phyloP scores from a whole-genome alignment of 1,139 yeast genomes.

The Yamadazyma sp. region DNA sequence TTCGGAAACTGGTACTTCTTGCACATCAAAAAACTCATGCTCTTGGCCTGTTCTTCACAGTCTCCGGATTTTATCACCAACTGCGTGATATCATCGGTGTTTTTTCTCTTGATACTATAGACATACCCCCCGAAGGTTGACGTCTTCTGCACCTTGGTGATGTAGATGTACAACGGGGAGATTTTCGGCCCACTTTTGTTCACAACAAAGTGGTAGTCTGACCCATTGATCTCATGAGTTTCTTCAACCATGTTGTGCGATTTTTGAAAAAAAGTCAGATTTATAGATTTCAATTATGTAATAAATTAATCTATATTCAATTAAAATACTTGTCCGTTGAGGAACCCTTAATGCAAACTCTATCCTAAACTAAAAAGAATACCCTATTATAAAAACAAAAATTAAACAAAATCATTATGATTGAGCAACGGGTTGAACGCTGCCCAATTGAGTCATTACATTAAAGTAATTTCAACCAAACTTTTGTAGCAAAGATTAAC shows the following conservation, averaged over 20 bases:
- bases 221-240: slow-evolving; percentile 10
- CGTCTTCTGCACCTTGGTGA: slow-evolving; percentile 7
- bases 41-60: slow-evolving; percentile 15
- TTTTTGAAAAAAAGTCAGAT: neutral
- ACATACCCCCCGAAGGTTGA: slow-evolving; percentile 16
- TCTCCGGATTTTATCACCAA: slow-evolving; percentile 12
- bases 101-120: slow-evolving; percentile 14
- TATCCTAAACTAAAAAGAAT: slow-evolving; percentile 28
- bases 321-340: slow-evolving; percentile 49
- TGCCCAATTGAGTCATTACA: slow-evolving; percentile 45
- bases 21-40: slow-evolving; percentile 14
- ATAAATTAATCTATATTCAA: slow-evolving; percentile 13
- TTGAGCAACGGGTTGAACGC: slow-evolving; percentile 56
- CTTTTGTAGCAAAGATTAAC: slow-evolving; percentile 5
- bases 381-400: slow-evolving; percentile 21
- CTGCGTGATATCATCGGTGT: slow-evolving; percentile 9
- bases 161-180: slow-evolving; percentile 15
- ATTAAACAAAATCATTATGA: slow-evolving; percentile 12
- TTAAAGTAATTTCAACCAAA: slow-evolving; percentile 28
- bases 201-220: slow-evolving; percentile 11
- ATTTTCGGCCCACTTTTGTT: slow-evolving; percentile 6
- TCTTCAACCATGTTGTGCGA: slow-evolving; percentile 2
- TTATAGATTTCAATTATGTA: too few relatives aligned
- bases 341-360: slow-evolving; percentile 58
- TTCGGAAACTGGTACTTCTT: slow-evolving; percentile 14